Conservation (phyloP, 78 protist genomes). For the Emiliania huxleyi region DNA sequence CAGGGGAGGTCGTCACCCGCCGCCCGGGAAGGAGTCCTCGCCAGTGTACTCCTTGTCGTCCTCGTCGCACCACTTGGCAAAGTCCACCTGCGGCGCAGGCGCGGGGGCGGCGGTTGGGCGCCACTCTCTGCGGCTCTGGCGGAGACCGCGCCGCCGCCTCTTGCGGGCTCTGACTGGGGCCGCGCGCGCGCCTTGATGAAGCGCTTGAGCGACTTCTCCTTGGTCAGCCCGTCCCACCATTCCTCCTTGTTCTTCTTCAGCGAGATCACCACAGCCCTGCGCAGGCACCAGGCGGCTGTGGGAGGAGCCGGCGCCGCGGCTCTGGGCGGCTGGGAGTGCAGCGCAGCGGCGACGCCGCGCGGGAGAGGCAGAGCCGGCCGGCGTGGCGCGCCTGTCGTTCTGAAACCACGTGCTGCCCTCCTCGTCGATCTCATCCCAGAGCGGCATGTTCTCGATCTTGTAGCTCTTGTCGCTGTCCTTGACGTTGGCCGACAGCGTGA, state of each 20-base stretch:
- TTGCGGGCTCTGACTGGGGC: too few species aligned
- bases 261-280: neutral
- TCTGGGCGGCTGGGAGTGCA: too few species aligned
- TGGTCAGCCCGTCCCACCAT: constrained; percentile 7
- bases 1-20: too few species aligned
- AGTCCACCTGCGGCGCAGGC: neutral
- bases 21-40: neutral
- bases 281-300: too few species aligned
- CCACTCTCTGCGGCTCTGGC: too few species aligned
- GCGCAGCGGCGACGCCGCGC: too few species aligned
- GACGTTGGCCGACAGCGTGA: neutral
- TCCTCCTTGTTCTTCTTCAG: neutral
- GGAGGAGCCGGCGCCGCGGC: too few species aligned
- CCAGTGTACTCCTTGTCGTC: neutral
- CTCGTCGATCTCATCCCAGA: neutral
- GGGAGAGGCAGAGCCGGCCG: too few species aligned
- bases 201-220: neutral
- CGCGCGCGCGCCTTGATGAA: neutral
- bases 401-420: neutral
- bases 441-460: constrained; percentile 16
- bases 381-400: neutral
- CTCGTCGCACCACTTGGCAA: neutral
- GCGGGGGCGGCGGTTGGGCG: too few species aligned
- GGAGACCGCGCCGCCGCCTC: too few species aligned
- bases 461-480: neutral